Base-by-base conservation (phyloP, 352 stramenopile species). In the Phytophthora vignae region DNA sequence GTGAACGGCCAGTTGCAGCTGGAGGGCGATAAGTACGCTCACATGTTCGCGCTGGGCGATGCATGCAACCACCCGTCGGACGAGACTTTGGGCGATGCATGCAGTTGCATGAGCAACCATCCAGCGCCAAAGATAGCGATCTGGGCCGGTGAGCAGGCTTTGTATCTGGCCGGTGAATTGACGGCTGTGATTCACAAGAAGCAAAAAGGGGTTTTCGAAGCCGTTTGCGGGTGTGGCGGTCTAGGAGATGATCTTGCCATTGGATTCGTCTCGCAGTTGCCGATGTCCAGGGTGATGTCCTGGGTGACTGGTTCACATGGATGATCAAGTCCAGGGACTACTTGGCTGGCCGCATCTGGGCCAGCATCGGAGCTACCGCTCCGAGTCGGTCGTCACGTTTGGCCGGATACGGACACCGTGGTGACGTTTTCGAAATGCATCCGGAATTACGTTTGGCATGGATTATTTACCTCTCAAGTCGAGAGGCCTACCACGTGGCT, bases 21-120 rank as follows among this genome's bases (percentile, higher is more conserved):
- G 21, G 76, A 88, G 31, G 67, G 77, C 50, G 46, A 64, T 0
- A 74, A 77, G 56, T 88, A 84, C 55, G n/a, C 53, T 1, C 66
- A 92, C 53, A 72, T 92, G 44, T 90, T 91, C 42, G 83, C 75
- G 4, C 9, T 91, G 10, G 83, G 83, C 25, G 83, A 94, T 44
- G 71, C 79, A 36, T 90, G 76, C 71, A 79, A 84, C 64, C 79
- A 91, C 36, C 29, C 64, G n/a, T n/a, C n/a, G n/a, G n/a, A n/a
- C n/a, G n/a, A n/a, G n/a, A n/a, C n/a, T n/a, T n/a, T n/a, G n/a
- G n/a, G n/a, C n/a, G n/a, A n/a, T n/a, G n/a, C n/a, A n/a, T n/a
- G n/a, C n/a, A n/a, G n/a, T n/a, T n/a, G n/a, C n/a, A n/a, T n/a
- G n/a, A n/a, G n/a, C n/a, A n/a, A n/a, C n/a, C n/a, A n/a, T n/a